Evolutionary conservation across 805 yeast species (phyloP), one percentile per base, ranked within the genome.

Genomic region (Metschnikowia rubicola): DNA sequence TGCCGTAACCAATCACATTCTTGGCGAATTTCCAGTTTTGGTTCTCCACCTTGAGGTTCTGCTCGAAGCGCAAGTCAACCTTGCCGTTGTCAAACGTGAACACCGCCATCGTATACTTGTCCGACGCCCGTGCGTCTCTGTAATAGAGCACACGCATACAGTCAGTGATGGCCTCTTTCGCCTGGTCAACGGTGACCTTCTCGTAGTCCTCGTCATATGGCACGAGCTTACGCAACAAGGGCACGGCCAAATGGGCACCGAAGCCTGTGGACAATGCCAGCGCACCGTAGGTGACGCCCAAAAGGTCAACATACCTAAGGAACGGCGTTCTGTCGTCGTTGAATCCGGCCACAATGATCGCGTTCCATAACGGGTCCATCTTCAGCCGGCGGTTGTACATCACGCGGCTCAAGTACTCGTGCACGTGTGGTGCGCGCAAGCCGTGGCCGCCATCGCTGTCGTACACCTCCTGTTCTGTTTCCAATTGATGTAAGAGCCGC

Each of bases 301-400:
- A 77, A 51, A 94, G 73, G 65, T 94, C 97, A 39, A 90, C 96
- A 62, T 88, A 91, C 56, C 84, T 83, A 61, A 94, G 75, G 59
- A 86, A 87, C 38, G 94, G 89, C 17, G 67, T 61, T 35, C 65
- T 59, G 47, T 82, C 82, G 53, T 79, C 81, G 63, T 86, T 86
- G 57, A 86, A 75, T 9, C 99, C 99, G 11, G 90, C 97, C 43
- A 94, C 97, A 47, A 94, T 75, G 34, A 87, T 71, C 1, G 98
- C 86, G 68, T 94, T 94, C 98, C 98, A 94, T 54, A 90, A 75
- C 21, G 99, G 99, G 65, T 94, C 82, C 92, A 94, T 84, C 68
- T 94, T 90, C 44, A 86, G 78, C 68, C 99, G 81, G 68, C 98
- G 84, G 55, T 79, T 74, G 70, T 94, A 94, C 76, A 92, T 75